phyloP scores from a whole-genome alignment of 2,329 filamentous ascomycete genomes.

The Diplodia corticola region DNA sequence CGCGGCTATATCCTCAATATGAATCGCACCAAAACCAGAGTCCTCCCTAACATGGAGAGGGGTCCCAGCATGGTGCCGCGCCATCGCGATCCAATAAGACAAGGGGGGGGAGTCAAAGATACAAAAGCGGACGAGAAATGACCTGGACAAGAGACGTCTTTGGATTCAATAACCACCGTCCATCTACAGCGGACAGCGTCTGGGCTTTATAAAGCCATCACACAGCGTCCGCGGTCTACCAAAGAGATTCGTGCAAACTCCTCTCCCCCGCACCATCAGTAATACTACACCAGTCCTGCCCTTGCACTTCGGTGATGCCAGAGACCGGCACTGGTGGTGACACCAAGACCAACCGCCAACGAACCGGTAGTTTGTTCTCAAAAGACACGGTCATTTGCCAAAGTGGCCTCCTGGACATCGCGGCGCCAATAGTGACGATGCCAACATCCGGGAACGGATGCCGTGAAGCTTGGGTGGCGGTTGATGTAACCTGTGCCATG shows the following conservation, averaged over 20 bases:
- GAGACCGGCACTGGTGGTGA: neutral
- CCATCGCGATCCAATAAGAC: neutral
- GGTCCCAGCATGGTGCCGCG: neutral
- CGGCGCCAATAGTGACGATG: neutral
- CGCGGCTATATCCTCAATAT: constrained; percentile 1
- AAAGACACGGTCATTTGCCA: neutral
- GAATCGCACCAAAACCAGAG: constrained; percentile 8
- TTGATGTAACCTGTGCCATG: constrained; percentile 16
- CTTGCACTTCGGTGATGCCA: neutral
- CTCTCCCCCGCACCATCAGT: neutral
- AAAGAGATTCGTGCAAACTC: neutral
- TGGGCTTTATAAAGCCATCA: constrained; percentile 3
- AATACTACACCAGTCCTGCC: neutral
- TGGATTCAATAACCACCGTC: constrained; percentile 1
- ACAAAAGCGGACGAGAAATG: neutral
- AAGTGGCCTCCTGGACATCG: neutral
- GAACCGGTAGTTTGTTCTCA: neutral
- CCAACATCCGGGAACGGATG: constrained; percentile 4
- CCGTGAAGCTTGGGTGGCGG: neutral
- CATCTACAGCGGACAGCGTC: neutral
- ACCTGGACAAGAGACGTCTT: neutral
- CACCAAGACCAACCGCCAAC: neutral
- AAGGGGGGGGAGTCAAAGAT: neutral
- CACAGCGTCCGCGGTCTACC: neutral
- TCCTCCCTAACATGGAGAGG: constrained; percentile 1